A percentile compares a stretch with the other conserved stretches of the same genome.
Evolutionary conservation across 352 stramenopile species (phyloP).

Genomic region (Phytophthora rubi): DNA sequence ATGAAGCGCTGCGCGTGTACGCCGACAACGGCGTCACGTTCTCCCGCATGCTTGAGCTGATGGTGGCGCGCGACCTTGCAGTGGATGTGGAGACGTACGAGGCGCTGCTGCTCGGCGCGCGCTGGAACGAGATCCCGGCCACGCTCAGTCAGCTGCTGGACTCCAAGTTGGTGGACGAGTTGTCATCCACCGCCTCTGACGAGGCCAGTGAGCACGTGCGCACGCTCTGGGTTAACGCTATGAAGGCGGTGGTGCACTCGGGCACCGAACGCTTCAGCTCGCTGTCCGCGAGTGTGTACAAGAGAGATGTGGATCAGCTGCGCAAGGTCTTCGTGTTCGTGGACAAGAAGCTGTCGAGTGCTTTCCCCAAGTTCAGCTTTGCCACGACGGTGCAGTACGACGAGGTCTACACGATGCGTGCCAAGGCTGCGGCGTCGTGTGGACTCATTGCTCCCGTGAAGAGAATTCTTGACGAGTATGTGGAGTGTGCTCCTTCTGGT

Average conservation of each 20-base stretch:
- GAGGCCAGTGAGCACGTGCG: conserved; percentile 47
- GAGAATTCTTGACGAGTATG: conserved; percentile 69
- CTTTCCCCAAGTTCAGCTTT: conserved; percentile 63
- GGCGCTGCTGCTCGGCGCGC: conserved; percentile 63
- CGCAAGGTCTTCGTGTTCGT: conserved; percentile 63
- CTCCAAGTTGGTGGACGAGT: conserved; percentile 50
- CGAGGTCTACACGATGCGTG: conserved; percentile 61
- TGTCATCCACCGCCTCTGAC: conserved; percentile 21
- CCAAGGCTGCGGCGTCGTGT: conserved; percentile 64
- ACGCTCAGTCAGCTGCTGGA: conserved; percentile 65
- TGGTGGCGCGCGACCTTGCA: conserved; percentile 58
- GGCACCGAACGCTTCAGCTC: conserved; percentile 65
- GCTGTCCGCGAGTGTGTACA: conserved; percentile 44
- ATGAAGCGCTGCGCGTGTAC: conserved; percentile 67
- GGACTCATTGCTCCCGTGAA: conserved; percentile 54
- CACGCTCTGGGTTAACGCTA: conserved; percentile 61
- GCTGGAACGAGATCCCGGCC: conserved; percentile 70
- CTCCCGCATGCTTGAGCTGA: conserved; percentile 57
- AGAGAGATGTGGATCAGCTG: conserved; percentile 52
- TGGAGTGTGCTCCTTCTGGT: conserved; percentile 29
- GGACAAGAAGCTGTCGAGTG: conserved; percentile 60
- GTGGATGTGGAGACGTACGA: conserved; percentile 67
- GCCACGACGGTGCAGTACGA: conserved; percentile 51
- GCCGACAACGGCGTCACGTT: conserved; percentile 66
- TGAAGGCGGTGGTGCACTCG: conserved; percentile 70